Evolutionary conservation across 1,284 basidiomycete genomes (phyloP).

Genomic region (Pseudozyma sp.): DNA sequence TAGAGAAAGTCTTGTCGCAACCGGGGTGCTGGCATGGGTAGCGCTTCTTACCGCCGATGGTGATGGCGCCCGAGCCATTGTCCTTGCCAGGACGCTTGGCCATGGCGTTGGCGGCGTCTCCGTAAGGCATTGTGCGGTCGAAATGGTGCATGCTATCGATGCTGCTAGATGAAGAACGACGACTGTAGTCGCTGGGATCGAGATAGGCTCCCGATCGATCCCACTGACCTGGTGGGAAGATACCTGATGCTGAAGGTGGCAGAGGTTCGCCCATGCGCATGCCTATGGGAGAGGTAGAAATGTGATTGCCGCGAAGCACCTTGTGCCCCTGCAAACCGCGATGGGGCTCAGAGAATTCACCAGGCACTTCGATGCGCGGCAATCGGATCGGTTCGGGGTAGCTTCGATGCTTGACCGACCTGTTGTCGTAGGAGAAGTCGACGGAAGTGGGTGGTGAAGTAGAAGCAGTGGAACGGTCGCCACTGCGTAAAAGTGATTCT

Average conservation of each 20-base stretch:
- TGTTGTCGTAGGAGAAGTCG: conserved; percentile 36
- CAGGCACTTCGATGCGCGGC: conserved; percentile 46
- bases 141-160: conserved; percentile 34
- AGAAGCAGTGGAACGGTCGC: conserved; percentile 51
- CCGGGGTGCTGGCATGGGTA: conserved; percentile 74
- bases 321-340: conserved; percentile 46
- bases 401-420: conserved; percentile 18
- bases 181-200: conserved; percentile 40
- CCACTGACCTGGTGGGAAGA: conserved; percentile 48
- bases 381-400: conserved; percentile 25
- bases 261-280: conserved; percentile 32
- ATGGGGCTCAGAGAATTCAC: conserved; percentile 20
- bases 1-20: conserved; percentile 81
- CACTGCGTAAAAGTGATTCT: conserved; percentile 48
- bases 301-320: conserved; percentile 42
- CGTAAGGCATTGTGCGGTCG: conserved; percentile 42
- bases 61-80: conserved; percentile 48
- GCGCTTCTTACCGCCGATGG: conserved; percentile 68
- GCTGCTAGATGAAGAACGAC: conserved; percentile 38
- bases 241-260: conserved; percentile 39
- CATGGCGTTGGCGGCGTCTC: conserved; percentile 24
- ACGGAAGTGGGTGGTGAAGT: conserved; percentile 48
- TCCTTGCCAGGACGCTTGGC: conserved; percentile 36
- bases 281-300: conserved; percentile 33
- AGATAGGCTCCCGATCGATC: conserved; percentile 39